Percentiles rank a stretch among this genome's conserved stretches.
These are phyloP conservation scores for Fistulifera solaris DNA, from an alignment of 108 stramenopile species.

Conservation along the genomic window DNA sequence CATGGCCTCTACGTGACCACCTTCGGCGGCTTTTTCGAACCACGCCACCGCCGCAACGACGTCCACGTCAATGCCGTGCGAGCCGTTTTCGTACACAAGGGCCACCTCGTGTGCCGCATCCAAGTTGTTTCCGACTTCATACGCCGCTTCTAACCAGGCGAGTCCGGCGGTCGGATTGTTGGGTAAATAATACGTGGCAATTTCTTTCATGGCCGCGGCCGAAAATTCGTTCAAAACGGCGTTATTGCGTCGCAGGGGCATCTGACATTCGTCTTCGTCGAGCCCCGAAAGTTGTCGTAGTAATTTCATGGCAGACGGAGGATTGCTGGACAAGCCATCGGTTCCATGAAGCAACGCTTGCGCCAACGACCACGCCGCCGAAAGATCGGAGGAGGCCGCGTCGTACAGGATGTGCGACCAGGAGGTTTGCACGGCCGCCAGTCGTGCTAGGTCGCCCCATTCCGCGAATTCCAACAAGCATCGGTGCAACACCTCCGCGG, in stretches of 20 bases:
- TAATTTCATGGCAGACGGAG: conserved; percentile 41
- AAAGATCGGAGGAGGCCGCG: conserved; percentile 46
- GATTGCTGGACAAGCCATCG: conserved; percentile 44
- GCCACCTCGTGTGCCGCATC: conserved; percentile 70
- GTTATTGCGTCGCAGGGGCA: conserved; percentile 5
- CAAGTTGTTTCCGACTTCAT: conserved; percentile 40
- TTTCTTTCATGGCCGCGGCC: conserved; percentile 44
- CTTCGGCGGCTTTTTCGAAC: conserved; percentile 65
- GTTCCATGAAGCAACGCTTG: conserved; percentile 36
- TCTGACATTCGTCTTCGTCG: conserved; percentile 17
- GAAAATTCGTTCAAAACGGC: conserved; percentile 4
- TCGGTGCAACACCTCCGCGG: conserved; percentile 49
- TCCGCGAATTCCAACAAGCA: conserved; percentile 51
- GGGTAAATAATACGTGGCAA: conserved; percentile 53
- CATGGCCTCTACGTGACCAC: conserved; percentile 74
- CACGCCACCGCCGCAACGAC: conserved; percentile 74
- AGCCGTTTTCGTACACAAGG: conserved; percentile 69
- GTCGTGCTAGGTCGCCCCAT: conserved; percentile 77
- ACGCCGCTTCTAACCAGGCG: conserved; percentile 65
- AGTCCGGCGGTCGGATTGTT: conserved; percentile 35
- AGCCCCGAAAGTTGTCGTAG: conserved; percentile 42
- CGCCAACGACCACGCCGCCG: conserved; percentile 62
- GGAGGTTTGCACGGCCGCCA: conserved; percentile 59
- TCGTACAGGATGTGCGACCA: conserved; percentile 57
- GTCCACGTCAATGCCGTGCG: conserved; percentile 49